A percentile compares a stretch with the other conserved stretches of the same genome.
Evolutionary conservation across 768 basidiomycete genomes (phyloP).

Genomic region (Lactarius sanguifluus): DNA sequence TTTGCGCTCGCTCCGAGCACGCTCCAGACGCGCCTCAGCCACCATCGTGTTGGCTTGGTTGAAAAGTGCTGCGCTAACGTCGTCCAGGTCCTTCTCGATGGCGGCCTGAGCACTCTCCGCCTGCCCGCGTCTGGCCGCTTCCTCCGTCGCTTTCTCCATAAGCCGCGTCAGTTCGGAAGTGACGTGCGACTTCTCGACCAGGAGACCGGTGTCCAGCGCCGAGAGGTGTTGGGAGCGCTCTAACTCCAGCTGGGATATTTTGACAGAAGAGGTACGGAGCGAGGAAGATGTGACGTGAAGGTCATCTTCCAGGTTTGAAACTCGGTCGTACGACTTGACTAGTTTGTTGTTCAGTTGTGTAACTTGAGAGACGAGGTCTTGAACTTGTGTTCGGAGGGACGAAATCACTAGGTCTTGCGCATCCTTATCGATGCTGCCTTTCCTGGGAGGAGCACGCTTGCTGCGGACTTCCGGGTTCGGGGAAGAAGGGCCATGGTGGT

Average conservation of each 20-base stretch:
- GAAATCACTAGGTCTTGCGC: conserved; percentile 83
- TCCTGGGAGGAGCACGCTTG: conserved; percentile 17
- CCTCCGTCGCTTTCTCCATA: conserved; percentile 94
- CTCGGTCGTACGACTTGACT: conserved; percentile 85
- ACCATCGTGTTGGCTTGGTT: conserved; percentile 97
- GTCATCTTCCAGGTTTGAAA: conserved; percentile 91
- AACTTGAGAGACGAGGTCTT: conserved; percentile 88
- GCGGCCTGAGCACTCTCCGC: conserved; percentile 78
- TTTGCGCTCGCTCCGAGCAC: conserved; percentile 70
- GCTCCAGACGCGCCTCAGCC: conserved; percentile 77
- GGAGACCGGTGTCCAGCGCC: conserved; percentile 84
- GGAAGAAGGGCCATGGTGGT: conserved; percentile 14
- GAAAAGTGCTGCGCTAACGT: conserved; percentile 88
- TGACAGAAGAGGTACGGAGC: conserved; percentile 58
- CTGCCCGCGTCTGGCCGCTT: conserved; percentile 86
- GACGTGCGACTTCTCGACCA: conserved; percentile 91
- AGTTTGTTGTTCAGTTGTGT: conserved; percentile 90
- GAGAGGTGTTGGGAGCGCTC: conserved; percentile 87
- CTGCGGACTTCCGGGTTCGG: conserved; percentile 10
- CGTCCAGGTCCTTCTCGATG: conserved; percentile 94
- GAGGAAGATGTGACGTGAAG: conserved; percentile 66
- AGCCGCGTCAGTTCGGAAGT: conserved; percentile 88
- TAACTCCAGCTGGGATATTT: conserved; percentile 76
- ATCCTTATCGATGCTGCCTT: conserved; percentile 42
- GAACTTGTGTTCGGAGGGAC: conserved; percentile 76